Percentiles rank a stretch among this genome's conserved stretches.
phyloP scores from a whole-genome alignment of 2,329 filamentous ascomycete genomes.

The Monilinia aucupariae region DNA sequence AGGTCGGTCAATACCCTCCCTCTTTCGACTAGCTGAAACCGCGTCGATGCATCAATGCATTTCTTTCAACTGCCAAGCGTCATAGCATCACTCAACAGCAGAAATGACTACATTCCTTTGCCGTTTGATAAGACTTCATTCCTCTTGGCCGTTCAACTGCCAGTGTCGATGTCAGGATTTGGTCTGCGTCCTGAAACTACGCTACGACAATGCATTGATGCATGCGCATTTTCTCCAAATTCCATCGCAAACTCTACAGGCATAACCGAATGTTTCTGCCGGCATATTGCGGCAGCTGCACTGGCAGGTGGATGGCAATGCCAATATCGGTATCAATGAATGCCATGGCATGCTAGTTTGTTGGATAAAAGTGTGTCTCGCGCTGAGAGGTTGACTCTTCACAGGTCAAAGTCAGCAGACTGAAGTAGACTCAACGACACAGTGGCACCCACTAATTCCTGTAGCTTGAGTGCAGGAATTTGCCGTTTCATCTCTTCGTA shows the following conservation, averaged over 20 bases:
- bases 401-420: not conserved
- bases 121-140: not conserved
- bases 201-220: not conserved
- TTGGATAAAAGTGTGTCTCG: not conserved
- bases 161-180: not conserved
- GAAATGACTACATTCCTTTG: not conserved
- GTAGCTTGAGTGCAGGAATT: not conserved
- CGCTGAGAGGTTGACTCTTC: not conserved
- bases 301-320: not conserved
- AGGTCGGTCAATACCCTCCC: not conserved
- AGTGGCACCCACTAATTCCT: not conserved
- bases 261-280: not conserved
- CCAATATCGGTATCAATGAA: not conserved
- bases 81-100: not conserved
- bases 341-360: not conserved
- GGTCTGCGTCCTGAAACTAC: not conserved
- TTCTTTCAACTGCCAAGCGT: not conserved
- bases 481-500: not conserved
- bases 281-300: not conserved
- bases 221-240: not conserved
- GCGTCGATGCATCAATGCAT: constrained; percentile 7
- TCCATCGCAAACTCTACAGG: not conserved
- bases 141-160: not conserved
- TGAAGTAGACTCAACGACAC: not conserved
- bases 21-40: not conserved